Conservation (phyloP, 2,329 filamentous ascomycete genomes). For the Ilyonectria sp. region DNA sequence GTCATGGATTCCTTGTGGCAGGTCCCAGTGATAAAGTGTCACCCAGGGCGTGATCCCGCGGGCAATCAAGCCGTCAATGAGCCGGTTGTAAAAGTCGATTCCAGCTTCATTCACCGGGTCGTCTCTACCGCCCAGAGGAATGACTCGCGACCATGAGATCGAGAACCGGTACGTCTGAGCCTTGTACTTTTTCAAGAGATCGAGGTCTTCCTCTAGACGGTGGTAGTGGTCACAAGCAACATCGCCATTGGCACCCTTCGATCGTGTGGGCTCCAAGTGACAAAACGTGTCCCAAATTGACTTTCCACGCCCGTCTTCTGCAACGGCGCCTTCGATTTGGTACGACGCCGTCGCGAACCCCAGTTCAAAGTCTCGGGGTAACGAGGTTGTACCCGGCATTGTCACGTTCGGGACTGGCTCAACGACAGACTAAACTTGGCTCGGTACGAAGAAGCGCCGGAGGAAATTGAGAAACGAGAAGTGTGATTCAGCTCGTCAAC, state of each 20-base stretch:
- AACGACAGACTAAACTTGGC: neutral
- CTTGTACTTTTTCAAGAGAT: constrained; percentile 70
- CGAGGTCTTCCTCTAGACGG: constrained; percentile 67
- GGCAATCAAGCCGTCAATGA: constrained; percentile 71
- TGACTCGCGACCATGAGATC: constrained; percentile 76
- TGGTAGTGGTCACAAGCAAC: constrained; percentile 63
- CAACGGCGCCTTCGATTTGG: constrained; percentile 62
- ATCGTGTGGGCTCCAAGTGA: constrained; percentile 57
- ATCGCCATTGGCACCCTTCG: constrained; percentile 61
- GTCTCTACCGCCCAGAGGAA: constrained; percentile 74
- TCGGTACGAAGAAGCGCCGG: neutral
- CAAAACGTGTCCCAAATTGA: constrained; percentile 62
- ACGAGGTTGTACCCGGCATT: constrained; percentile 23
- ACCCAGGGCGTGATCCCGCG: constrained; percentile 73
- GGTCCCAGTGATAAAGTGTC: constrained; percentile 77
- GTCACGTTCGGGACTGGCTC: neutral
- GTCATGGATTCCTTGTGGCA: constrained; percentile 54
- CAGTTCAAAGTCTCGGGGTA: constrained; percentile 57
- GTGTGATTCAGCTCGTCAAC: neutral
- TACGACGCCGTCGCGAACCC: constrained; percentile 61
- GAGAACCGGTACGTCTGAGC: constrained; percentile 76
- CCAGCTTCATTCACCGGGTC: constrained; percentile 75
- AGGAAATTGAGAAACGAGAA: constrained; percentile 4
- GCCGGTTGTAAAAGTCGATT: constrained; percentile 70
- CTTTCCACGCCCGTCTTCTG: constrained; percentile 57